These are phyloP conservation scores for Kuraishia capsulata DNA, from an alignment of 805 yeast genomes.

Conservation along the genomic window DNA sequence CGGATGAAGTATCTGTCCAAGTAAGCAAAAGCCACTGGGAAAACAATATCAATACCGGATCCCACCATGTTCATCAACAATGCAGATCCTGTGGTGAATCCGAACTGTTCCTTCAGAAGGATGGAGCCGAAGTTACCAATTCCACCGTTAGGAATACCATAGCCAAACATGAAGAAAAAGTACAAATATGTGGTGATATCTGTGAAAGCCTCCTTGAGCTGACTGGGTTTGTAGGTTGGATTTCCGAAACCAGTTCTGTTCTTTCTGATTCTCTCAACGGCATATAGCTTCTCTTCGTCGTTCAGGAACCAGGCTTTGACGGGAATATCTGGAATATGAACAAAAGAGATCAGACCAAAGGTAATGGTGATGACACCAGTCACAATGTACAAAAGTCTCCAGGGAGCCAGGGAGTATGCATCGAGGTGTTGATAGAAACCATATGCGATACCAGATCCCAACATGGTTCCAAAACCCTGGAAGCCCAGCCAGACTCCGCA, in stretches of 20 bases:
- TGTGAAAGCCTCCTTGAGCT: constrained; percentile 33
- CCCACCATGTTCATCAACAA: constrained; percentile 27
- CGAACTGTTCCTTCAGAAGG: constrained; percentile 28
- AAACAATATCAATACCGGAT: constrained; percentile 19
- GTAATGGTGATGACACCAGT: constrained; percentile 44
- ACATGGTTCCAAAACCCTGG: constrained; percentile 36
- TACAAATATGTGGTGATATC: constrained; percentile 42
- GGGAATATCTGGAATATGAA: constrained; percentile 44
- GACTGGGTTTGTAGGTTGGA: constrained; percentile 40
- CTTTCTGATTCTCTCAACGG: constrained; percentile 46
- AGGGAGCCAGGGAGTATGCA: constrained; percentile 22
- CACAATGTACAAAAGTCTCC: constrained; percentile 53
- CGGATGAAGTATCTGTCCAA: constrained; percentile 8
- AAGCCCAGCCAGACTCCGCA: constrained; percentile 31
- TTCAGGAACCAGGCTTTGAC: constrained; percentile 30
- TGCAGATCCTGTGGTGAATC: constrained; percentile 18
- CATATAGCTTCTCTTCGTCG: constrained; percentile 34
- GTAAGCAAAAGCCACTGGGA: constrained; percentile 21
- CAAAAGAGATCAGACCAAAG: constrained; percentile 35
- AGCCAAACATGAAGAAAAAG: constrained; percentile 31
- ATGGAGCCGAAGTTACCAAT: constrained; percentile 38
- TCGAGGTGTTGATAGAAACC: constrained; percentile 33
- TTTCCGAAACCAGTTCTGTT: constrained; percentile 57
- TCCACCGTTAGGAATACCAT: constrained; percentile 51
- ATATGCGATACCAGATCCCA: constrained; percentile 48